phyloP scores from a whole-genome alignment of 2,329 filamentous ascomycete species.

The Dryadomyces quercus-mongolicae region DNA sequence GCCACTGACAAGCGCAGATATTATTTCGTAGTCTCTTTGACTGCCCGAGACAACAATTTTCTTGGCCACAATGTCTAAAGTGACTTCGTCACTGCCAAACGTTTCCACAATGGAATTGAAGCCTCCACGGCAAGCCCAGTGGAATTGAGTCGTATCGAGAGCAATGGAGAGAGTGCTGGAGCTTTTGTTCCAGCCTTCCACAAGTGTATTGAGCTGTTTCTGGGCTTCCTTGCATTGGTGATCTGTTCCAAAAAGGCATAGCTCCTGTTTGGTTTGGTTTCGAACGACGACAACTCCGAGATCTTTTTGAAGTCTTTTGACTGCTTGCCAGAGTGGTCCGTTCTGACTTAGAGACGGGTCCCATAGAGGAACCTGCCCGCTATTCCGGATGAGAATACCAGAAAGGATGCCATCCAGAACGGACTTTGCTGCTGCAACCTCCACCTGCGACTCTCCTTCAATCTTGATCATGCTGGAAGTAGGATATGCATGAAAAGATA shows the following conservation, averaged over 20 bases:
- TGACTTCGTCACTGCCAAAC: background rate
- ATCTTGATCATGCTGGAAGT: constrained; percentile 23
- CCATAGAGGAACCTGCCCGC: constrained; percentile 20
- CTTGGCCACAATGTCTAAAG: background rate
- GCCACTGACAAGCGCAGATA: background rate
- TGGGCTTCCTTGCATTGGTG: background rate
- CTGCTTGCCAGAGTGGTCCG: constrained; percentile 9
- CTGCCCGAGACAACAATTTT: background rate
- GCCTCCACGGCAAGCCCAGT: background rate
- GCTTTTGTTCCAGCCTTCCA: background rate
- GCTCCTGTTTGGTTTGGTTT: constrained; percentile 17
- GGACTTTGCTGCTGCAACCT: constrained; percentile 20
- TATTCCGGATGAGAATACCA: constrained; percentile 15
- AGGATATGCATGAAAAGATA: background rate
- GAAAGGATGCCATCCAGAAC: constrained; percentile 20
- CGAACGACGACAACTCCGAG: constrained; percentile 18
- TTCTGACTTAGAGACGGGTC: constrained; percentile 15
- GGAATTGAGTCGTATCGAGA: background rate
- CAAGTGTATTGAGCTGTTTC: background rate
- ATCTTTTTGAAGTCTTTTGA: constrained; percentile 13
- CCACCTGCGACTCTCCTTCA: constrained; percentile 20
- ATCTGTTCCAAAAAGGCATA: constrained; percentile 17
- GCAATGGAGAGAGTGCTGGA: background rate
- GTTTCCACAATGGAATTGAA: background rate
- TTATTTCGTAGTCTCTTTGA: background rate